A percentile compares a stretch with the other conserved stretches of the same genome.
Evolutionary conservation across 2,329 filamentous ascomycete species (phyloP).

Genomic region (Aureobasidium sp.): DNA sequence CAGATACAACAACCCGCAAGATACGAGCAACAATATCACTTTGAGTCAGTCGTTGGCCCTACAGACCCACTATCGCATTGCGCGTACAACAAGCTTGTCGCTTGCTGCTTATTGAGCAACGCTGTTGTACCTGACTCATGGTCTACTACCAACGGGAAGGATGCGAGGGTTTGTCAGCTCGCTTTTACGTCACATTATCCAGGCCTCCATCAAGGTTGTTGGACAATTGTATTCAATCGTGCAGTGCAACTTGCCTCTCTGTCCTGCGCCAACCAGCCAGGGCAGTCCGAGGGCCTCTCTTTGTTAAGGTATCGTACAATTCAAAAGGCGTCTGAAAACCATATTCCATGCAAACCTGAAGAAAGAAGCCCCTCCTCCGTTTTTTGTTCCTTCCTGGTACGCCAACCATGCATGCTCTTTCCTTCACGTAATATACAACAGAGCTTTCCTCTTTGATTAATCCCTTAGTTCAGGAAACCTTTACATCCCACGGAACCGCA

Average conservation of each 20-base stretch:
- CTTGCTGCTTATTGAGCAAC: not conserved
- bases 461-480: conserved; percentile 88
- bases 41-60: not conserved
- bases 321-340: not conserved
- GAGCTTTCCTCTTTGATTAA: not conserved
- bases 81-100: not conserved
- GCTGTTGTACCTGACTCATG: not conserved
- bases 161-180: not conserved
- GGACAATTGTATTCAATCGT: not conserved
- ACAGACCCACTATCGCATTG: not conserved
- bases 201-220: not conserved
- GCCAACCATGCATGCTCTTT: not conserved
- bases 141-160: not conserved
- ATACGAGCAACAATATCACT: not conserved
- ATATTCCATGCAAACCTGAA: not conserved
- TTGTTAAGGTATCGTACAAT: not conserved
- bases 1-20: not conserved
- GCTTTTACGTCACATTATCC: not conserved
- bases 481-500: conserved; percentile 96
- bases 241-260: not conserved
- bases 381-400: not conserved
- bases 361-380: not conserved
- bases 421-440: not conserved
- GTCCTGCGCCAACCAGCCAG: not conserved
- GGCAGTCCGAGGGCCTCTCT: not conserved